phyloP scores from a whole-genome alignment of 176 grass and related monocot genomes.

The Aegilops umbellulata region DNA sequence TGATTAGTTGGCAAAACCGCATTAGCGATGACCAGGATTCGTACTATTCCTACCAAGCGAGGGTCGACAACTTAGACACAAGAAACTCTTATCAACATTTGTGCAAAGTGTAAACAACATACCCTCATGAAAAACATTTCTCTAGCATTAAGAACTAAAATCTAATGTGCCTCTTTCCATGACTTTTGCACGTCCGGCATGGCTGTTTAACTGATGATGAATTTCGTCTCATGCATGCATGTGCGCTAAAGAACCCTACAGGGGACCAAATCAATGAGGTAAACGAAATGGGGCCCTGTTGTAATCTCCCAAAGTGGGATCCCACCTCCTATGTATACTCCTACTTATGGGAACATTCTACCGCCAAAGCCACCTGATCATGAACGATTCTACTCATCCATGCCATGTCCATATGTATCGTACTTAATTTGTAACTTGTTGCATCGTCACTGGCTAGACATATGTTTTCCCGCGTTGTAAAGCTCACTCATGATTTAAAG shows the following conservation, averaged over 20 bases:
- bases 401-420: not conserved
- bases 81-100: too few species aligned
- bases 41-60: not conserved
- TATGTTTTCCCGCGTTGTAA: not conserved
- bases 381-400: not conserved
- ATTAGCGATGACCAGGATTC: not conserved
- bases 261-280: slow-evolving; percentile 40
- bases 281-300: not conserved
- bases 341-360: slow-evolving; percentile 38
- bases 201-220: not conserved
- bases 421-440: not conserved
- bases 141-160: too few species aligned
- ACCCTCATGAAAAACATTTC: too few species aligned
- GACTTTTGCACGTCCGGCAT: slow-evolving; percentile 7
- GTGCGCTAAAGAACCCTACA: slow-evolving; percentile 32
- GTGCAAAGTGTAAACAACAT: too few species aligned
- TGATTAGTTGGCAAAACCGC: not conserved
- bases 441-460: not conserved
- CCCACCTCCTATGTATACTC: not conserved
- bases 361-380: not conserved
- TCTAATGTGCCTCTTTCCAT: too few species aligned
- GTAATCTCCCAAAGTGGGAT: slow-evolving; percentile 7
- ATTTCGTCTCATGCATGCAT: slow-evolving; percentile 28
- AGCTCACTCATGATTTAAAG: not conserved
- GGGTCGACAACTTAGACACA: too few species aligned